A percentile compares a stretch with the other conserved stretches of the same genome.
Conservation (phyloP, 2,329 filamentous ascomycete species). For the Pseudodiploospora longispora region DNA sequence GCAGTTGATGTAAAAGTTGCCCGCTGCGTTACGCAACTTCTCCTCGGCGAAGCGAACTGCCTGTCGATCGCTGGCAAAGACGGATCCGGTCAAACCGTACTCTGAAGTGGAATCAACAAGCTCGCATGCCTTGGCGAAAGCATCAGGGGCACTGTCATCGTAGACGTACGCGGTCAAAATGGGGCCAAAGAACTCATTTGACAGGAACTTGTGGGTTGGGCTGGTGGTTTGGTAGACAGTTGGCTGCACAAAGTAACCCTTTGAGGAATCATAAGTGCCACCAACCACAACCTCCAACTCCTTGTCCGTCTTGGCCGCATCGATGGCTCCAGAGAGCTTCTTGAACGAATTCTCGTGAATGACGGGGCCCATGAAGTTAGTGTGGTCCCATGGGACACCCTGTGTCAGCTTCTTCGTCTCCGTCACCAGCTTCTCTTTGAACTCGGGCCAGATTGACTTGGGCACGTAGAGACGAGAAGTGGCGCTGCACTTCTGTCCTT, state of each 20-base stretch:
- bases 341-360: slow-evolving; percentile 78
- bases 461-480: slow-evolving; percentile 75
- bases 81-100: slow-evolving; percentile 69
- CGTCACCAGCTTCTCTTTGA: slow-evolving; percentile 57
- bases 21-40: slow-evolving; percentile 61
- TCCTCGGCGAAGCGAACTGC: slow-evolving; percentile 63
- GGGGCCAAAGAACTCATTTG: slow-evolving; percentile 76
- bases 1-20: slow-evolving; percentile 83
- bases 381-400: slow-evolving; percentile 59
- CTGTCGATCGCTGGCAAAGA: slow-evolving; percentile 64
- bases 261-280: slow-evolving; percentile 67
- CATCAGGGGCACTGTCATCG: slow-evolving; percentile 52
- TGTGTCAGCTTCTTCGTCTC: slow-evolving; percentile 64
- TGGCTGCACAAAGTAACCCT: slow-evolving; percentile 77
- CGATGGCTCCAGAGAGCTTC: slow-evolving; percentile 69
- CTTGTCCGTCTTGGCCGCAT: slow-evolving; percentile 67
- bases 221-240: slow-evolving; percentile 72
- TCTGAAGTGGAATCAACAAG: slow-evolving; percentile 64
- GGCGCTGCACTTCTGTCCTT: slow-evolving; percentile 86
- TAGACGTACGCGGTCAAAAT: slow-evolving; percentile 70
- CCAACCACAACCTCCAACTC: slow-evolving; percentile 67
- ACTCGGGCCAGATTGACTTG: slow-evolving; percentile 63
- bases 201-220: slow-evolving; percentile 65
- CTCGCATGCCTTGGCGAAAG: slow-evolving; percentile 52
- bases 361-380: slow-evolving; percentile 80